Evolutionary conservation across 177 flowering plant genomes (phyloP), one percentile per base, ranked within the genome.

Genomic region (Telopea speciosissima): DNA sequence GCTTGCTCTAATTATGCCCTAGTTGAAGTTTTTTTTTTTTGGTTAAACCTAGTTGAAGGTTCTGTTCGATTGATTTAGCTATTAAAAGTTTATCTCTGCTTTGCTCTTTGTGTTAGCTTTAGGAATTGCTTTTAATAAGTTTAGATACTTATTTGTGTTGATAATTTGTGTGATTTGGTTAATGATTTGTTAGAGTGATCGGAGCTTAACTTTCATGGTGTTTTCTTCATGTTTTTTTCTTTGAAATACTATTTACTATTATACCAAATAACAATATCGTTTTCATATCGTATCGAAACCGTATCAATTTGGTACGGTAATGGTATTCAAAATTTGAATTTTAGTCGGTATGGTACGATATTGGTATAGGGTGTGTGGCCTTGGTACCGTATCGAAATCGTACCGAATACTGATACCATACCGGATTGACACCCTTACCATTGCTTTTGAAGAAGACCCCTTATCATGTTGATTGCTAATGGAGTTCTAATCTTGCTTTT

Each of bases 391-490:
- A n/a, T n/a, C n/a, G n/a, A n/a, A n/a, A n/a, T n/a, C n/a, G n/a
- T n/a, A n/a, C n/a, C n/a, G n/a, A n/a, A n/a, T n/a, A n/a, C n/a
- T n/a, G n/a, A n/a, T n/a, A n/a, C n/a, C n/a, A n/a, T n/a, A n/a
- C n/a, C n/a, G n/a, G n/a, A n/a, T n/a, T n/a, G n/a, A n/a, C n/a
- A n/a, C n/a, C n/a, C n/a, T n/a, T n/a, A n/a, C 65, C 16, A 24
- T 60, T 24, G 24, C 52, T 60, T 74, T 81, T 24, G 79, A 75
- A 69, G 86, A 78, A n/a, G 75, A 67, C 70, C 74, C 72, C 52
- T 22, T 59, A 1, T 68, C 71, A 24, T 26, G 63, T 19, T 69
- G 80, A 65, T 73, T 68, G 73, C 28, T 73, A 22, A 24, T 23
- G 40, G 72, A 70, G 73, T 24, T 56, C 54, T 60, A 80, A 17